A percentile compares a stretch with the other conserved stretches of the same genome.
These are phyloP conservation scores for Geranium brycei DNA, from an alignment of 345 rosid genomes.

Conservation along the genomic window DNA sequence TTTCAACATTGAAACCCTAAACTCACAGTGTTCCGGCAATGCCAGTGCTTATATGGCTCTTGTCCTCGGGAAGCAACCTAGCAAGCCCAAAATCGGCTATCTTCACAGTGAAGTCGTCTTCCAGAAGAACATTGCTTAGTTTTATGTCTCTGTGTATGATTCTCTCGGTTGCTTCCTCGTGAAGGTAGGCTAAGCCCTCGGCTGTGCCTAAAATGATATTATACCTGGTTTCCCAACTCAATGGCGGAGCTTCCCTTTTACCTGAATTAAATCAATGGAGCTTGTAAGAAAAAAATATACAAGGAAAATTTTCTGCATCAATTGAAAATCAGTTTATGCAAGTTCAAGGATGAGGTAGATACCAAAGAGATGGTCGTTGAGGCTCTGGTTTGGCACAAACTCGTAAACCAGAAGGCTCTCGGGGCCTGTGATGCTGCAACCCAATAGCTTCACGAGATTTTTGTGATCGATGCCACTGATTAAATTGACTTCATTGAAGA, in stretches of 20 bases:
- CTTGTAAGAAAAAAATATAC: background rate
- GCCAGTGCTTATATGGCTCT: constrained; percentile 57
- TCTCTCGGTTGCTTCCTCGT: constrained; percentile 54
- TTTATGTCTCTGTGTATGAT: constrained; percentile 91
- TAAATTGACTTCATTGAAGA: constrained; percentile 85
- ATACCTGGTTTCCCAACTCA: constrained; percentile 47
- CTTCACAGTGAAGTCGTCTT: constrained; percentile 48
- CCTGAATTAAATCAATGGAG: constrained; percentile 24
- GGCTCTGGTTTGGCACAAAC: constrained; percentile 67
- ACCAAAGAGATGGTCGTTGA: constrained; percentile 57
- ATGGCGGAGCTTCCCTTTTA: constrained; percentile 24
- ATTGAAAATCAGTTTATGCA: background rate
- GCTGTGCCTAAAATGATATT: constrained; percentile 60
- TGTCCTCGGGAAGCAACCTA: constrained; percentile 57
- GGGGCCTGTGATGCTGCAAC: constrained; percentile 81
- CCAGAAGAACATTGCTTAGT: constrained; percentile 61
- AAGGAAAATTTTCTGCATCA: background rate
- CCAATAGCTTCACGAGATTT: constrained; percentile 68
- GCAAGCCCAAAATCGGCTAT: constrained; percentile 94
- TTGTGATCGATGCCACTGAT: constrained; percentile 68
- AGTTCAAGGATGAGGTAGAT: constrained; percentile 6
- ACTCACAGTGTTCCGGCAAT: constrained; percentile 83
- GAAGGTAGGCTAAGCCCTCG: constrained; percentile 74
- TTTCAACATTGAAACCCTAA: background rate
- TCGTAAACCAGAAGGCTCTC: constrained; percentile 88